Evolutionary conservation across 495 filamentous ascomycete species (phyloP).

Genomic region (Tuber aestivum): DNA sequence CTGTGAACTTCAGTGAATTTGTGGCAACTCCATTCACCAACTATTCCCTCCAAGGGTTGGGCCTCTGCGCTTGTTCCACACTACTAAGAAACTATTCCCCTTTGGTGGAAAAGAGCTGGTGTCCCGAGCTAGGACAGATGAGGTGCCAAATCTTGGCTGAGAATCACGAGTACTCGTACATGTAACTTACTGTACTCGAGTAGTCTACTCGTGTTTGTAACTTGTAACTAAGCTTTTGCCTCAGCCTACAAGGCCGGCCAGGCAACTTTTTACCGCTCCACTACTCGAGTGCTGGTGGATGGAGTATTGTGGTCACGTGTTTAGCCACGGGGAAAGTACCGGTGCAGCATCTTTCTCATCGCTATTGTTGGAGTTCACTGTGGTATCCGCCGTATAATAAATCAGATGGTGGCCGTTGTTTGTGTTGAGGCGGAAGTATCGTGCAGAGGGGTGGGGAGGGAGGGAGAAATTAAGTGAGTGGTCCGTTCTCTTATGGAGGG

Average conservation of each 20-base stretch:
- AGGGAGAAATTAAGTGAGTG: constrained; percentile 9
- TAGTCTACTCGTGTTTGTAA: no score
- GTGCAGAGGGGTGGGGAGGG: neutral
- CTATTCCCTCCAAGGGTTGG: no score
- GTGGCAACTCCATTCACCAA: no score
- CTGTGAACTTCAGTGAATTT: no score
- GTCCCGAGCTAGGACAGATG: no score
- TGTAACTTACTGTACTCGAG: no score
- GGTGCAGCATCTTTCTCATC: neutral
- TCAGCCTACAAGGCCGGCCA: neutral
- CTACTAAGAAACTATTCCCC: no score
- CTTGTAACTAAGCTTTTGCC: no score
- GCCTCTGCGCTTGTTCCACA: no score
- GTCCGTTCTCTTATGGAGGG: constrained; percentile 1
- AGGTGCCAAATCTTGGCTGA: no score
- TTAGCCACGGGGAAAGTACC: neutral
- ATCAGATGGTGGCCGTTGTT: neutral
- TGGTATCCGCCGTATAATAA: neutral
- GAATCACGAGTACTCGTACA: no score
- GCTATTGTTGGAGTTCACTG: neutral
- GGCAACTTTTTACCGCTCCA: neutral
- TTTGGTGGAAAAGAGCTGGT: no score
- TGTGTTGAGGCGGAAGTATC: constrained; percentile 7
- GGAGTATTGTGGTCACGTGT: neutral
- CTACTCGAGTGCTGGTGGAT: neutral